Evolutionary conservation across 2,329 filamentous ascomycete genomes (phyloP), one percentile per base, ranked within the genome.

Genomic region (Beauveria rudraprayagi): DNA sequence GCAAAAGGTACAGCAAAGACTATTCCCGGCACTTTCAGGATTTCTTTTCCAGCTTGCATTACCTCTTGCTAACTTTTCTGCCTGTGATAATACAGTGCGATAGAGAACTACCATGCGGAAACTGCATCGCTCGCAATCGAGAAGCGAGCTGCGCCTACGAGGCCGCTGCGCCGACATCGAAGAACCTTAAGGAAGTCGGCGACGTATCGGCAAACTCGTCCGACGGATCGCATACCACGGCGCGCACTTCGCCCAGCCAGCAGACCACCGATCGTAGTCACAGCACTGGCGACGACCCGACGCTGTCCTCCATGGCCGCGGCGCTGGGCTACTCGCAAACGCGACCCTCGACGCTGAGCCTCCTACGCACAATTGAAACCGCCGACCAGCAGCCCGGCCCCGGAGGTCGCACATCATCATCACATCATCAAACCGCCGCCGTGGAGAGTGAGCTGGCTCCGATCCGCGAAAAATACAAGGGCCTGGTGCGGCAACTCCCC

Each of bases 71-170:
- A 53, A 53, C 28, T 8, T 19, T 14, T 14, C 4, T n/a, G 26
- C 26, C 19, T 10, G 19, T 40, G 52, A 14, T 16, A 14, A 14
- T 50, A 44, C 43, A 84, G 79, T 87, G 84, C 70, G 83, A 87
- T 68, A 79, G 84, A 62, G 77, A 80, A 63, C 74, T 80, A 63
- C 84, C 84, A 2, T 86, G 84, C 69, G 78, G 79, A 52, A 85
- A 85, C 68, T 87, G 84, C 70, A 74, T 78, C 37, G 78, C 80
- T 57, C 77, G 84, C 56, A 82, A 80, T 66, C 85, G 83, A 68
- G 76, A 81, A 64, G 72, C 76, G 2, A 72, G 75, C n/a, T 87
- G 84, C 67, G 75, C 75, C 24, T 87, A 86, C 68, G 83, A 86
- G 70, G 80, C 77, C 9, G 76, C 76, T 37, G 75, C 77, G 5